Evolutionary conservation across 2,329 filamentous ascomycete species (phyloP), one percentile per base, ranked within the genome.

Genomic region (Botrytis medusae): DNA sequence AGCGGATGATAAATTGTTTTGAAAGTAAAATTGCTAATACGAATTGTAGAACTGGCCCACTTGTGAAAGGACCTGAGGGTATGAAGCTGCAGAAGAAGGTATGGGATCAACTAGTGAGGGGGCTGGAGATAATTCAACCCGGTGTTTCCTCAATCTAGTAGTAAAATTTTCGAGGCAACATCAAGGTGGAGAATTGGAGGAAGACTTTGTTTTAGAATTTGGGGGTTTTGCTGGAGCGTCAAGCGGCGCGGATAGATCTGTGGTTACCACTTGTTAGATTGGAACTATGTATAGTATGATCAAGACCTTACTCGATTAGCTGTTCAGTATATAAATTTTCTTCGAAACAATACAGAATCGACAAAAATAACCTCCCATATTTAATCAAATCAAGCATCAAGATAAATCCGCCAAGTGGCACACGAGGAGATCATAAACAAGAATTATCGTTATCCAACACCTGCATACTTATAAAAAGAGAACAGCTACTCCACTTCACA

Each of bases 41-140:
- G 0, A 77, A 81, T 9, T 54, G 7, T 48, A 65, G 62, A 12
- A 32, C 37, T 3, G 62, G 62, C 2, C 42, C 62, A 25, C 4
- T 48, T 7, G 62, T 65, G 2, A 44, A 20, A 65, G 62, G 62
- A 16, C 14, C 29, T 1, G 44, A 48, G 32, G 84, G 84, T 0
- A 76, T 78, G 48, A 70, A 77, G 71, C 73, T 62, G 82, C 82
- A 82, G 72, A 77, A 78, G 64, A 81, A 79, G 71, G 77, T 84
- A 3, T 86, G 82, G 78, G 80, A 77, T 25, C 72, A 73, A 42
- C 18, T 61, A n/a, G 4, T 71, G 14, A 44, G 12, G 20, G 7
- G 46, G 20, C 40, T 73, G 42, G 72, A 73, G 16, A 44, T 2
- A 1, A 54, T 54, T 2, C 25, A 54, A 54, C 51, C 51, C 16